Conservation (phyloP, 2,329 filamentous ascomycete genomes). For the Microcera coccophila region DNA sequence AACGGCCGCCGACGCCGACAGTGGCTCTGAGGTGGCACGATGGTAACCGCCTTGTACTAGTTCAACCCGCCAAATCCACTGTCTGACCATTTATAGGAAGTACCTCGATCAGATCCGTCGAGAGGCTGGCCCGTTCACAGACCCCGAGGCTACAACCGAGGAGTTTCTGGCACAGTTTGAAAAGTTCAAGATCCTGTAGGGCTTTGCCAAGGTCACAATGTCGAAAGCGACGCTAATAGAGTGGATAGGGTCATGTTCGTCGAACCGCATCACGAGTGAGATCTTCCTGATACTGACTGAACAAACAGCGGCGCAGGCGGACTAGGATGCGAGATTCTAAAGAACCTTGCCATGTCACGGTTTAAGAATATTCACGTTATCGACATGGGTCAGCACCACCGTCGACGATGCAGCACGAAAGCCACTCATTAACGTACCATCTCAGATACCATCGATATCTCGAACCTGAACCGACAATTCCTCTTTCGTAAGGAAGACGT, state of each 20-base stretch:
- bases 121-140: constrained; percentile 75
- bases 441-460: constrained; percentile 93
- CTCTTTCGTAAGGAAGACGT: constrained; percentile 90
- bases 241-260: constrained; percentile 50
- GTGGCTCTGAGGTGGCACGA: constrained; percentile 31
- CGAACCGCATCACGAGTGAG: constrained; percentile 8
- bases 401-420: background rate
- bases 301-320: constrained; percentile 77
- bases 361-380: constrained; percentile 98
- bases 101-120: constrained; percentile 79
- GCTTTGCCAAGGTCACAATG: constrained; percentile 5
- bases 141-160: constrained; percentile 53
- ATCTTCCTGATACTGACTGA: constrained; percentile 14
- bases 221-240: constrained; percentile 12
- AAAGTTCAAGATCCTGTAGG: constrained; percentile 71
- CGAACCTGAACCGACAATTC: constrained; percentile 96
- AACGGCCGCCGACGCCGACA: constrained; percentile 8
- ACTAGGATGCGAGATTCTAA: constrained; percentile 92
- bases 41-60: constrained; percentile 25
- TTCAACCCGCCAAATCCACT: too few species aligned
- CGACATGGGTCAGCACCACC: constrained; percentile 74
- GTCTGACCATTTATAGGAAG: constrained; percentile 53
- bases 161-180: constrained; percentile 57
- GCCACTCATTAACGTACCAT: constrained; percentile 4
- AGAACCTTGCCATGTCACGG: constrained; percentile 89